phyloP scores from a whole-genome alignment of 1,139 yeast genomes.

The Blastobotrys ciferrii region DNA sequence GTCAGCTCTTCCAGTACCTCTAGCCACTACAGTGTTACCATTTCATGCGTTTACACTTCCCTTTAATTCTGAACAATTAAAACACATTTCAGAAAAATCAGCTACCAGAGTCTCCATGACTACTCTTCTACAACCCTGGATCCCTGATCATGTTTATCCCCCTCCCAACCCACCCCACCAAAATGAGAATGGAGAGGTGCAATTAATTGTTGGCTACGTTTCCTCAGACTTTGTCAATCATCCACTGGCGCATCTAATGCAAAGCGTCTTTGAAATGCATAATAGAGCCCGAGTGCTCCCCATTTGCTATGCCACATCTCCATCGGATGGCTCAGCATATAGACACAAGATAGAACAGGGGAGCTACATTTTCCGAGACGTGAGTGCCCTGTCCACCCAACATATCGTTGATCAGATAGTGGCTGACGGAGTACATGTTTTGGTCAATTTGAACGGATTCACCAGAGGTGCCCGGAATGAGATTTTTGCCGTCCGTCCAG shows the following conservation, averaged over 20 bases:
- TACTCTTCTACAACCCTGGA: conserved; percentile 31
- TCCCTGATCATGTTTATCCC: conserved; percentile 32
- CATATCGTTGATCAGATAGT: conserved; percentile 31
- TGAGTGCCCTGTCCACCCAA: conserved; percentile 30
- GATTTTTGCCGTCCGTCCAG: conserved; percentile 36
- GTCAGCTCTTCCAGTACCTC: conserved; percentile 31
- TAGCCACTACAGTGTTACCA: conserved; percentile 35
- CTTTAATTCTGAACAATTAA: conserved; percentile 28
- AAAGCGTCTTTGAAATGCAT: conserved; percentile 37
- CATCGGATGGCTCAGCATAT: conserved; percentile 33
- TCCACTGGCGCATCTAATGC: conserved; percentile 39
- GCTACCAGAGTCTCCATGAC: conserved; percentile 35
- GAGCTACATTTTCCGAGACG: conserved; percentile 31
- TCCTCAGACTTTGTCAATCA: conserved; percentile 38
- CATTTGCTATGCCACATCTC: conserved; percentile 35
- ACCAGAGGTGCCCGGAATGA: conserved; percentile 39
- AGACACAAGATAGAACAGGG: conserved; percentile 32
- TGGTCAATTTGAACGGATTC: conserved; percentile 38
- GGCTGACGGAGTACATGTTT: conserved; percentile 35
- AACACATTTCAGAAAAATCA: conserved; percentile 32
- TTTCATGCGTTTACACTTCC: conserved; percentile 39
- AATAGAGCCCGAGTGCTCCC: conserved; percentile 28
- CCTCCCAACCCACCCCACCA: conserved; percentile 34
- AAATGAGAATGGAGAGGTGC: conserved; percentile 19
- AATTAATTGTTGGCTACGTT: conserved; percentile 35